Evolutionary conservation across 768 basidiomycete genomes (phyloP).

Genomic region (Cystobasidiopsis lactophilus): DNA sequence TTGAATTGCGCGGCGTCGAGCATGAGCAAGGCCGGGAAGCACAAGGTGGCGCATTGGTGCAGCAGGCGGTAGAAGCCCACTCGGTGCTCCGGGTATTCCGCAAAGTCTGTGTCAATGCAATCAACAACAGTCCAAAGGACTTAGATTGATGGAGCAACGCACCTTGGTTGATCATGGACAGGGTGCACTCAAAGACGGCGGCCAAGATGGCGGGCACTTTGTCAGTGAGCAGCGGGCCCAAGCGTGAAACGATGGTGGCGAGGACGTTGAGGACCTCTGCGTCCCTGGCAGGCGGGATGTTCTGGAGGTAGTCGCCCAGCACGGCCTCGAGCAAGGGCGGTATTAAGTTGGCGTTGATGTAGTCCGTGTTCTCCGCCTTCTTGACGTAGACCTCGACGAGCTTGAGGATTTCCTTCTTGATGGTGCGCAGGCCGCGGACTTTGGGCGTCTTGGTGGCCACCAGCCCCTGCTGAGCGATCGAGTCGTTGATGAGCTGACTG

Average conservation of each 20-base stretch:
- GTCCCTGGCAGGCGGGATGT: conserved; percentile 78
- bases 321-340: conserved; percentile 90
- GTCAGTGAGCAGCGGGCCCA: conserved; percentile 36
- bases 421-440: conserved; percentile 75
- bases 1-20: conserved; percentile 52
- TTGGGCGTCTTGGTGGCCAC: conserved; percentile 94
- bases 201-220: conserved; percentile 89
- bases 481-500: conserved; percentile 84
- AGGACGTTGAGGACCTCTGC: conserved; percentile 94
- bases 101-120: conserved; percentile 38
- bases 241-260: conserved; percentile 70
- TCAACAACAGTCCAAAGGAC: neutral
- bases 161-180: conserved; percentile 89
- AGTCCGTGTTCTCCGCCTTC: conserved; percentile 73
- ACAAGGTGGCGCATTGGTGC: conserved; percentile 70
- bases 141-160: neutral
- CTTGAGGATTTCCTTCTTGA: conserved; percentile 95
- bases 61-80: conserved; percentile 91
- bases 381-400: conserved; percentile 91
- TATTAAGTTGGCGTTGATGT: conserved; percentile 75
- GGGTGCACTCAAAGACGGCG: conserved; percentile 87
- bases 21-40: conserved; percentile 53
- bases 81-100: conserved; percentile 96
- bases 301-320: conserved; percentile 87
- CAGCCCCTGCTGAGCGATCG: conserved; percentile 61